Conservation (phyloP, 1,284 basidiomycete genomes). For the Wallemia ichthyophaga region DNA sequence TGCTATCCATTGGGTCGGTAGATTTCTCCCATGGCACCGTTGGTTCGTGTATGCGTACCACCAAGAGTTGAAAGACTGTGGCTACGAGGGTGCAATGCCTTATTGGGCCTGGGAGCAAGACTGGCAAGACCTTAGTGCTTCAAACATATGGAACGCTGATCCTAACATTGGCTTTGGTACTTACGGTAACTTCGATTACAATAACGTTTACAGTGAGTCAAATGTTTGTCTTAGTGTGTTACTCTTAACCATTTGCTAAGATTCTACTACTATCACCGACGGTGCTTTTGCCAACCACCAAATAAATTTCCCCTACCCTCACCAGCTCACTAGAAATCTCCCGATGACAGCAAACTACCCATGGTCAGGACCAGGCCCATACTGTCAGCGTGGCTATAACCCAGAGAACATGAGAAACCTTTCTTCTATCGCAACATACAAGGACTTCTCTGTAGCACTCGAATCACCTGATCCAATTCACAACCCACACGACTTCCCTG, state of each 20-base stretch:
- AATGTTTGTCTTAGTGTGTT: too few species aligned
- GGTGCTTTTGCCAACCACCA: neutral
- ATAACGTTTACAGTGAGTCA: neutral
- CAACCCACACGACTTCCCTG: neutral
- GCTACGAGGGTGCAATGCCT: neutral
- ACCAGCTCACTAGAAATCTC: neutral
- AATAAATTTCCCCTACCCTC: neutral
- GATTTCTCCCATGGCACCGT: neutral
- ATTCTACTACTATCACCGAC: neutral
- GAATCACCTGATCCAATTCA: neutral
- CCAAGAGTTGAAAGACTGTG: neutral
- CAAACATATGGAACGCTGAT: neutral
- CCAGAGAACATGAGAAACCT: neutral
- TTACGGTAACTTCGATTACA: neutral
- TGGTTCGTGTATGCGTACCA: neutral
- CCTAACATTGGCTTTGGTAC: constrained; percentile 1
- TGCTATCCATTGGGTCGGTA: neutral
- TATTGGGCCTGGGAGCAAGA: constrained; percentile 1
- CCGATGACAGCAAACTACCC: neutral
- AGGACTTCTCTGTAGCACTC: neutral
- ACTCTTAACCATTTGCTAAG: neutral
- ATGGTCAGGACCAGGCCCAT: neutral
- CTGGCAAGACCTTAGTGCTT: neutral
- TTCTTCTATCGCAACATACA: neutral
- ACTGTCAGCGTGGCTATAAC: neutral